Base-by-base conservation (phyloP, 306 rosid genomes). In the Rubus parviflorus region DNA sequence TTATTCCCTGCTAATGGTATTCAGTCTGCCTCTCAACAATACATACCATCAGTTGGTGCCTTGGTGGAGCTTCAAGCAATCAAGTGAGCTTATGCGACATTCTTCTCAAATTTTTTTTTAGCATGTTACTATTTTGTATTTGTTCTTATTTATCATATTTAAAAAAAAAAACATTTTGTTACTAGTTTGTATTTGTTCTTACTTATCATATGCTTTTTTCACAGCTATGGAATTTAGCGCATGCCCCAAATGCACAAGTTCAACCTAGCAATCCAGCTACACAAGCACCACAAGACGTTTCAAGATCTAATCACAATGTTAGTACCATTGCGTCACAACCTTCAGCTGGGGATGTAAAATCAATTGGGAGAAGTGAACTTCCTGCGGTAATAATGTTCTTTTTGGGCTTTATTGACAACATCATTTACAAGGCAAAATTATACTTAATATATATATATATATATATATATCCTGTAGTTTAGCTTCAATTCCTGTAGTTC, bases 341-440 rank as follows among this genome's bases (percentile, higher is more conserved):
- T 73, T 76, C 93, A 48, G 67, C 78, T 73, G 81, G 74, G 4
- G 97, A 88, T 80, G 89, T 38, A 72, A 91, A 78, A 65, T 76
- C 85, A 76, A 80, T 47, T 76, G 92, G 94, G 82, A 87, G 97
- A 86, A 85, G 30, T 77, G 99, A 83, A 77, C 84, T 92, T 74
- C 94, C 99, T 25, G 96, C 72, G 86, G 99, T 92, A 88, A 73
- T 73, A 53, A 41, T 54, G 56, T 66, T 75, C 67, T 67, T 67
- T 43, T 11, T 79, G 70, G 68, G 37, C 79, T 71, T 71, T 70
- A 15, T 47, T 45, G 58, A 19, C 8, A 30, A n/a, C 53, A 22
- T 17, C 37, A 16, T 61, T 25, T 25, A 74, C 15, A 22, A 14
- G n/a, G 52, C 7, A 40, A 52, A 8, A 14, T 23, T 43, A 3